These are phyloP conservation scores for Clarkia xantiana DNA, from an alignment of 345 rosid genomes.

Conservation along the genomic window DNA sequence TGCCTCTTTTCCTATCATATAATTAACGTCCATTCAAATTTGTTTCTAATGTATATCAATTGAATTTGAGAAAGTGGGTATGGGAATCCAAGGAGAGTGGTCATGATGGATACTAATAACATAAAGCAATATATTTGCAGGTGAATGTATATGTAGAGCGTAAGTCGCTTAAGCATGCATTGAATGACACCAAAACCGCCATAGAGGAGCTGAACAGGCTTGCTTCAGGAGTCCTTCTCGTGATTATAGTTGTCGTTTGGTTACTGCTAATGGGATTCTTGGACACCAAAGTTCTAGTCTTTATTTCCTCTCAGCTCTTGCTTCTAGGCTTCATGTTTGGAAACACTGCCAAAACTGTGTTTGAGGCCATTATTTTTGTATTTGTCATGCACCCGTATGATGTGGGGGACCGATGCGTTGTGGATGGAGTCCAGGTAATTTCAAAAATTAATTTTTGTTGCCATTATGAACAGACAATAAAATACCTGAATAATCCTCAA, in stretches of 20 bases:
- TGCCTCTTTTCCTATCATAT: no score
- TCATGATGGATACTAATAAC: neutral
- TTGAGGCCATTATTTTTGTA: slow-evolving; percentile 66
- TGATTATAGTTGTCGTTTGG: slow-evolving; percentile 30
- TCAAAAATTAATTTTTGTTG: no score
- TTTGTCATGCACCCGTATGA: slow-evolving; percentile 75
- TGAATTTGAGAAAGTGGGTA: no score
- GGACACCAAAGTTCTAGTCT: slow-evolving; percentile 33
- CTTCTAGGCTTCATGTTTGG: slow-evolving; percentile 43
- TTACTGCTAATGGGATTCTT: slow-evolving; percentile 43
- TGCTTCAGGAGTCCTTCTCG: slow-evolving; percentile 20
- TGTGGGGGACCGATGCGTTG: slow-evolving; percentile 72
- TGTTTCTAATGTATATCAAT: no score
- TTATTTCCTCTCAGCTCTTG: slow-evolving; percentile 50
- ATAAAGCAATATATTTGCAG: slow-evolving; percentile 11
- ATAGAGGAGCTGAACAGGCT: slow-evolving; percentile 57
- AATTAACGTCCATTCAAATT: no score
- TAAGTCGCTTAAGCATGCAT: slow-evolving; percentile 40
- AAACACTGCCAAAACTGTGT: slow-evolving; percentile 39
- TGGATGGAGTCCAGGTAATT: slow-evolving; percentile 62
- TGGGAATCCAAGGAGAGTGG: neutral
- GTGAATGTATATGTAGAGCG: slow-evolving; percentile 49
- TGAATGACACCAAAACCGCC: slow-evolving; percentile 58
- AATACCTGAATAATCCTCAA: no score
- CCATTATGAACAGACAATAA: neutral